phyloP scores from a whole-genome alignment of 441 rosid species.

The Arabidopsis hybrid region DNA sequence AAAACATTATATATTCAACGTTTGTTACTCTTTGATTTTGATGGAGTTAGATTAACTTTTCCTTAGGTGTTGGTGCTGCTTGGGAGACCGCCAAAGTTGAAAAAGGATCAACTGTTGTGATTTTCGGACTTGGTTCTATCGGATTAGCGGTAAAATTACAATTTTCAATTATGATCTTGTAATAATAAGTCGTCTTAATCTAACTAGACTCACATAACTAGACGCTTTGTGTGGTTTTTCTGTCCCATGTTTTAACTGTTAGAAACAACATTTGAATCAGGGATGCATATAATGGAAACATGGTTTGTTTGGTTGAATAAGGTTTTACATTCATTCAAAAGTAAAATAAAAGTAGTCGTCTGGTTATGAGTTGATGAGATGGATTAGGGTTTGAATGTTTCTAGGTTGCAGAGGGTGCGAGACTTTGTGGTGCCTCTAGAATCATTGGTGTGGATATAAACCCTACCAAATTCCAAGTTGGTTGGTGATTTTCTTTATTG shows the following conservation, averaged over 20 bases:
- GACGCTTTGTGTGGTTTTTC: no score
- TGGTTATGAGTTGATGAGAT: neutral
- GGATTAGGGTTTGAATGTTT: slow-evolving; percentile 27
- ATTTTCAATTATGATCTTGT: neutral
- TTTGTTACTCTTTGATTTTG: neutral
- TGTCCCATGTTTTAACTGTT: no score
- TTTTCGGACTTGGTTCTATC: slow-evolving; percentile 86
- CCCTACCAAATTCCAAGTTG: slow-evolving; percentile 68
- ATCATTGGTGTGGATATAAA: slow-evolving; percentile 80
- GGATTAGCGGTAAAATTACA: slow-evolving; percentile 73
- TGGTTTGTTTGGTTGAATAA: neutral
- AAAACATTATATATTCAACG: no score
- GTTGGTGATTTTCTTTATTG: slow-evolving; percentile 43
- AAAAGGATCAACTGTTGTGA: slow-evolving; percentile 83
- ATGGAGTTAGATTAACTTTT: neutral
- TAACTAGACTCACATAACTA: no score
- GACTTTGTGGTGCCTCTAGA: slow-evolving; percentile 73
- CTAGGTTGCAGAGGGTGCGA: slow-evolving; percentile 88
- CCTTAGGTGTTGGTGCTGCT: slow-evolving; percentile 82
- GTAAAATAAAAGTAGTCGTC: no score
- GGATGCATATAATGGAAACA: no score
- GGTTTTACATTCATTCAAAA: no score
- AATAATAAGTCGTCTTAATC: neutral
- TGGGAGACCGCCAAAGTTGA: slow-evolving; percentile 86
- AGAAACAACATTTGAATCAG: no score